These are phyloP conservation scores for Melampsora medusae DNA, from an alignment of 1,284 basidiomycete species.

Conservation along the genomic window DNA sequence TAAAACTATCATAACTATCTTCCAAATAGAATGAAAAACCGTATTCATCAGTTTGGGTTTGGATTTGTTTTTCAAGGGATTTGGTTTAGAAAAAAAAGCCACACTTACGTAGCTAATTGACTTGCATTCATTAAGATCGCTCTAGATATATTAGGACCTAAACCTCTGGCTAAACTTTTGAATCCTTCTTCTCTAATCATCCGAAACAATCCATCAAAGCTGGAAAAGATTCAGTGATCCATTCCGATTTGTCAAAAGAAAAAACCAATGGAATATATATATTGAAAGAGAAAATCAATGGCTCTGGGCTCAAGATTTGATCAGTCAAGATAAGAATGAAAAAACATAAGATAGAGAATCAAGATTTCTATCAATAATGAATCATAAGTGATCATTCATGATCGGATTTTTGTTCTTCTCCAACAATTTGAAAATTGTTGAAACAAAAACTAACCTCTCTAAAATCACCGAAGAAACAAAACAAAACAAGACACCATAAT, in stretches of 20 bases:
- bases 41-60: too few relatives aligned
- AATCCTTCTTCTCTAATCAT: conserved; percentile 81
- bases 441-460: neutral
- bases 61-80: neutral
- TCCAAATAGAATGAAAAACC: neutral
- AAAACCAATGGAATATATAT: neutral
- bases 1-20: conserved; percentile 82
- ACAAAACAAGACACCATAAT: neutral
- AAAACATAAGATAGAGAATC: neutral
- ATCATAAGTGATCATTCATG: neutral
- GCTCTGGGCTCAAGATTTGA: neutral
- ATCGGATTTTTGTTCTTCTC: too few relatives aligned
- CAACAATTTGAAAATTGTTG: too few relatives aligned
- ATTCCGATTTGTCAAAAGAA: too few relatives aligned
- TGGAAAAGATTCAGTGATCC: neutral
- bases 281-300: neutral
- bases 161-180: conserved; percentile 72
- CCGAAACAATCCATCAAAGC: conserved; percentile 57
- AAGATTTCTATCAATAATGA: neutral
- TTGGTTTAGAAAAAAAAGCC: conserved; percentile 4
- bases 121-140: conserved; percentile 86
- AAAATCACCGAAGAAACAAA: too few relatives aligned
- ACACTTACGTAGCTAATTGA: conserved; percentile 75
- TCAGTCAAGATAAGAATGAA: too few relatives aligned
- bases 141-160: conserved; percentile 79